Conservation (phyloP, 768 basidiomycete genomes). For the Psilocybe cyanescens region DNA sequence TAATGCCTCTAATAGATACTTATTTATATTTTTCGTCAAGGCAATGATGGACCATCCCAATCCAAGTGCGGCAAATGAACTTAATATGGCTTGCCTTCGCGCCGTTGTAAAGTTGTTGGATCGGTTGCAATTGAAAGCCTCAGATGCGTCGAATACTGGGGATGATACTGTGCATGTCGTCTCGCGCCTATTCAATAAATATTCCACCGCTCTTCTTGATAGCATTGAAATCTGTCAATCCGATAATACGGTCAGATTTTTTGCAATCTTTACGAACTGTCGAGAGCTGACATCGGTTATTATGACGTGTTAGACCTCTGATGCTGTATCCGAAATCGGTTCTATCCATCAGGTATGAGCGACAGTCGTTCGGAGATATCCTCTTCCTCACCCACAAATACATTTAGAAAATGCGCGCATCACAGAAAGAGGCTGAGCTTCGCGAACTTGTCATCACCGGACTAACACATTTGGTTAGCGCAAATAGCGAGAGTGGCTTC, state of each 20-base stretch:
- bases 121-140: constrained; percentile 62
- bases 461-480: constrained; percentile 77
- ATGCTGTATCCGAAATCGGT: constrained; percentile 52
- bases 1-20: constrained; percentile 1
- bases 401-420: constrained; percentile 42
- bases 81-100: constrained; percentile 76
- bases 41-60: constrained; percentile 38
- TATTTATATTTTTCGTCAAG: constrained; percentile 21
- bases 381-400: background rate
- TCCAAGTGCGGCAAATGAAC: constrained; percentile 52
- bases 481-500: constrained; percentile 87
- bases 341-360: constrained; percentile 47
- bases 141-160: constrained; percentile 54
- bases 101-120: constrained; percentile 78
- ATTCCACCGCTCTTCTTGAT: constrained; percentile 67
- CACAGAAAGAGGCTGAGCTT: constrained; percentile 62
- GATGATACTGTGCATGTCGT: constrained; percentile 73
- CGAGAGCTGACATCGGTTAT: constrained; percentile 2
- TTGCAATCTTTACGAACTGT: background rate
- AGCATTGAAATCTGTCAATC: constrained; percentile 57
- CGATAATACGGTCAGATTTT: constrained; percentile 45
- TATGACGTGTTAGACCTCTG: constrained; percentile 40
- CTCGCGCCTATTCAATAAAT: constrained; percentile 80
- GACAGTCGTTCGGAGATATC: background rate
- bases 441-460: constrained; percentile 81